Conservation (phyloP, 1,139 yeast species). For the Suhomyces atakaporum region DNA sequence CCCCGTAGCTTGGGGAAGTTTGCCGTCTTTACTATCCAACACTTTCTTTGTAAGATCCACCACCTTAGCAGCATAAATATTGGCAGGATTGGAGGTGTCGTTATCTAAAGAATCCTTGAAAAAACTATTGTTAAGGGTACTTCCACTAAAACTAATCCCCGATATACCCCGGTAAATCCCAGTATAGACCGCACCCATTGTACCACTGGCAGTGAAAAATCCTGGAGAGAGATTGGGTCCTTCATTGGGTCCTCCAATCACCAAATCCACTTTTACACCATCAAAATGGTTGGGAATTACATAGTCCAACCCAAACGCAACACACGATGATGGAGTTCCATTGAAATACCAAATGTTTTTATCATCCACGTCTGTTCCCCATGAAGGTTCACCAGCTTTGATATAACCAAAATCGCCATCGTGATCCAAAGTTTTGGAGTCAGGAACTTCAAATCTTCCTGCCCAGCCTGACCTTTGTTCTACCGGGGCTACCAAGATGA, state of each 20-base stretch:
- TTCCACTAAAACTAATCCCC: conserved; percentile 42
- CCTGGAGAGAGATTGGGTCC: conserved; percentile 44
- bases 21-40: conserved; percentile 25
- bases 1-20: conserved; percentile 45
- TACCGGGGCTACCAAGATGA: conserved; percentile 37
- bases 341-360: conserved; percentile 48
- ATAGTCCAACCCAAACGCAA: conserved; percentile 43
- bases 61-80: conserved; percentile 41
- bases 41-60: conserved; percentile 39
- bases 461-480: conserved; percentile 33
- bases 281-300: conserved; percentile 36
- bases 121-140: conserved; percentile 43
- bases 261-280: conserved; percentile 40
- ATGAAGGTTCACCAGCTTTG: conserved; percentile 42
- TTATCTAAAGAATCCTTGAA: conserved; percentile 38
- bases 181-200: conserved; percentile 46
- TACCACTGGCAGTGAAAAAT: conserved; percentile 43
- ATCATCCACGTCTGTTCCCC: conserved; percentile 45
- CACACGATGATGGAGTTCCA: conserved; percentile 47
- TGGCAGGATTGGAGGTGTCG: conserved; percentile 34
- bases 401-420: conserved; percentile 44
- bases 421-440: conserved; percentile 16
- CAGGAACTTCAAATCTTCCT: conserved; percentile 33
- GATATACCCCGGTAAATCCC: conserved; percentile 47
- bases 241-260: conserved; percentile 49